Base-by-base conservation (phyloP, 495 filamentous ascomycete species). In the Glarea lozoyensis region DNA sequence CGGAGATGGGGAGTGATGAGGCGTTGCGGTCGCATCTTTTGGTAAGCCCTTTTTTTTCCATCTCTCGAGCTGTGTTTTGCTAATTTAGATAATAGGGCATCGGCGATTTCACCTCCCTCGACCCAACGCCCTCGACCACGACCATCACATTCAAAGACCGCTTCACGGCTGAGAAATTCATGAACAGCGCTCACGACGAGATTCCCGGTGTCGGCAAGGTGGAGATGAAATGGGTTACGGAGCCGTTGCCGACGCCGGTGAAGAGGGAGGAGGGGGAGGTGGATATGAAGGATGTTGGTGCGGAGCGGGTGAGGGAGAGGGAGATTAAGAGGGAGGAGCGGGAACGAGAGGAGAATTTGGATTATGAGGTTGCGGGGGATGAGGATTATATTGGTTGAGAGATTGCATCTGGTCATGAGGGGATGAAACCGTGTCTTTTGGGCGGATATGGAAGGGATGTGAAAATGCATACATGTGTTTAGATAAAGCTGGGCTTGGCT, bases 101-200 rank as follows among this genome's bases (percentile, higher is more conserved):
- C 41, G 84, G 86, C 39, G 88, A 95, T 47, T 88, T 84, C 53
- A 79, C 87, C 41, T 76, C 75, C 30, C 81, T 96, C 41, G 75
- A 87, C 40, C 63, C 70, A 1, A 77, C 81, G 49, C 73, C 81
- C 0, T 60, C 73, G 2, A 72, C 18, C 57, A 83, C 59, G 48
- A 84, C 59, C 20, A 74, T 97, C 42, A 75, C 75, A 2, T 98
- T 97, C 60, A 88, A 85, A 50, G 87, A 98, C 53, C 82, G 92
- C 31, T 88, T 82, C 53, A 82, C 83, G 5, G 92, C 89, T 11
- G 90, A 96, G 62, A 84, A 84, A 55, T 84, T 90, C 59, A 79
- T 87, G 66, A 77, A 78, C 59, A 66, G 74, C 30, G 61, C 72
- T 27, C 58, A 64, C 7, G 62, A 73, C 3, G 69, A 79, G 35